phyloP scores from a whole-genome alignment of 2,329 filamentous ascomycete species.

The Hymenoscyphus repandus region DNA sequence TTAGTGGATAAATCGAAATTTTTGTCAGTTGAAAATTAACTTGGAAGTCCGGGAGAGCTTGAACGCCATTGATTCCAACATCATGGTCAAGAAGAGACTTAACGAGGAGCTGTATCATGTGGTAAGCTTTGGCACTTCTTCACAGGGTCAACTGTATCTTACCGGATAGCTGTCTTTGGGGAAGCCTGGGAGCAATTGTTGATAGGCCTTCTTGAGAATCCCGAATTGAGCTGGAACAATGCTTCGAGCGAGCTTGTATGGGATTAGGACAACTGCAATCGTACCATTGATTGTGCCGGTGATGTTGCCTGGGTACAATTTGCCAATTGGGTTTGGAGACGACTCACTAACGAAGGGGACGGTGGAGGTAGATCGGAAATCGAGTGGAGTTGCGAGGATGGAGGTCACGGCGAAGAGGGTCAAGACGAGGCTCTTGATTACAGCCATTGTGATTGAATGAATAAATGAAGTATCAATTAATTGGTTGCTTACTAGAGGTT shows the following conservation, averaged over 20 bases:
- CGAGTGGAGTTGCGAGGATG: no score
- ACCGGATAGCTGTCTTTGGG: conserved; percentile 49
- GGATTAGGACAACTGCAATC: conserved; percentile 45
- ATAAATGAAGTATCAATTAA: no score
- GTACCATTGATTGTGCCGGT: conserved; percentile 52
- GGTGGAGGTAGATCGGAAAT: no score
- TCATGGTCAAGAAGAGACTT: conserved; percentile 18
- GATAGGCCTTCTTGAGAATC: conserved; percentile 46
- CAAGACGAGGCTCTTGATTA: no score
- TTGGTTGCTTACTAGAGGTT: no score
- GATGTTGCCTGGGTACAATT: conserved; percentile 40
- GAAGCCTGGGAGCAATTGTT: conserved; percentile 42
- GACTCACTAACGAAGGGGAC: conserved; percentile 10
- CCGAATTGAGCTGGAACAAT: conserved; percentile 44
- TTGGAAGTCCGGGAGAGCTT: conserved; percentile 11
- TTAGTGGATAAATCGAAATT: not conserved
- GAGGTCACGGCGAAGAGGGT: no score
- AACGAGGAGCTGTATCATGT: conserved; percentile 13
- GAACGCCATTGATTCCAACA: conserved; percentile 11
- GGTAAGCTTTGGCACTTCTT: not conserved
- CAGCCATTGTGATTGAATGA: no score
- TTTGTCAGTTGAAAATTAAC: not conserved
- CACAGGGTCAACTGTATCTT: conserved; percentile 1
- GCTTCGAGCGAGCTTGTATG: conserved; percentile 39
- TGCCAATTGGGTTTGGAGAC: conserved; percentile 44